A percentile compares a stretch with the other conserved stretches of the same genome.
Conservation (phyloP, 257 asterid species). For the Ocimum tenuiflorum region DNA sequence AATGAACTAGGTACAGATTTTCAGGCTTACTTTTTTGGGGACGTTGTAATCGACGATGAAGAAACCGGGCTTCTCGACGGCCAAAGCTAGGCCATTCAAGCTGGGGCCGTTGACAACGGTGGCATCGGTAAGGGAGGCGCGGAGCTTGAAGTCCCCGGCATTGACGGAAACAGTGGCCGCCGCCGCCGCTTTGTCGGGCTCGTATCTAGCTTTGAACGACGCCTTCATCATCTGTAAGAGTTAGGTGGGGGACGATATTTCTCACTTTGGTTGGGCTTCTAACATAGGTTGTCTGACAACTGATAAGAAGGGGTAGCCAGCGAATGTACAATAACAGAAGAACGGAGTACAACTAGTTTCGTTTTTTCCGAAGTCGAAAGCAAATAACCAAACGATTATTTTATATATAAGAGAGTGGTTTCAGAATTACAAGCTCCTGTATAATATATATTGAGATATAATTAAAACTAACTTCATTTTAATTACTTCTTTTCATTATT, state of each 20-base stretch:
- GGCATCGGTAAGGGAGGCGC: conserved; percentile 86
- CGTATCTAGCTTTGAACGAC: conserved; percentile 70
- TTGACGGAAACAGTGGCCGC: conserved; percentile 63
- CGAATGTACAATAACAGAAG: neutral
- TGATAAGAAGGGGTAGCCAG: neutral
- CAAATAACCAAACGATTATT: no score
- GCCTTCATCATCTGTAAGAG: conserved; percentile 50
- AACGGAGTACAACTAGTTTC: conserved; percentile 16
- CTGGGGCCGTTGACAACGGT: conserved; percentile 77
- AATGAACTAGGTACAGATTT: neutral
- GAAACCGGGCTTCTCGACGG: conserved; percentile 81
- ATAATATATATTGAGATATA: no score
- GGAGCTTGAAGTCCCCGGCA: conserved; percentile 87
- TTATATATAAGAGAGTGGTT: no score
- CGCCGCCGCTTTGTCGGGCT: conserved; percentile 63
- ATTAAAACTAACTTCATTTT: no score
- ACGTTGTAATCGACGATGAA: conserved; percentile 83
- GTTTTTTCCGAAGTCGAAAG: neutral
- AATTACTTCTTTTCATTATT: no score
- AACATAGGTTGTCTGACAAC: no score
- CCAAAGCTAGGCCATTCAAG: conserved; percentile 68
- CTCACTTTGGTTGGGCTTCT: neutral
- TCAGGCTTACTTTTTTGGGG: conserved; percentile 55
- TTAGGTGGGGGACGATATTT: conserved; percentile 13
- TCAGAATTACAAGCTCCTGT: no score